Evolutionary conservation across 129 eudicot species (phyloP).

Genomic region (Flaveria ramosissima): DNA sequence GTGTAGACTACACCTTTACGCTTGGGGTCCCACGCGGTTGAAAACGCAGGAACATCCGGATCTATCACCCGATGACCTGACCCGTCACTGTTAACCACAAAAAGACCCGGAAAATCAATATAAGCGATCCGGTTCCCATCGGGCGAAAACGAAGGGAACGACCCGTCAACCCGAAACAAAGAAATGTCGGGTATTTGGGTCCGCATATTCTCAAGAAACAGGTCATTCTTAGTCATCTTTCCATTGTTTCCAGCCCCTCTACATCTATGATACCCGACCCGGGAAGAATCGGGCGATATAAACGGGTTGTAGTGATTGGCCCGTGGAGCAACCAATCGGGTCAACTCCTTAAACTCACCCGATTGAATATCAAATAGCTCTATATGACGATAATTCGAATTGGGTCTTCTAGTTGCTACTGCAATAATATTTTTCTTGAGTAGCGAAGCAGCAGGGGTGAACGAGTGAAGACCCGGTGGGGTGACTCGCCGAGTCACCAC

Average conservation of each 20-base stretch:
- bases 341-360: conserved; percentile 44
- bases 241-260: conserved; percentile 53
- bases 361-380: conserved; percentile 59
- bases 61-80: conserved; percentile 50
- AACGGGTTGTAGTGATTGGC: conserved; percentile 78
- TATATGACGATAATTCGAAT: conserved; percentile 69
- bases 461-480: conserved; percentile 86
- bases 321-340: conserved; percentile 55
- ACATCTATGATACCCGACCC: conserved; percentile 84
- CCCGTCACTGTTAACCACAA: conserved; percentile 69
- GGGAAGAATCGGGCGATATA: conserved; percentile 53
- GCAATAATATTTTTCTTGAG: conserved; percentile 55
- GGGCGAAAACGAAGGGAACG: conserved; percentile 84
- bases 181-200: conserved; percentile 49
- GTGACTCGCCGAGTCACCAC: conserved; percentile 76
- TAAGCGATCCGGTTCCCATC: conserved; percentile 67
- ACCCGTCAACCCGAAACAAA: conserved; percentile 70
- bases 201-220: conserved; percentile 61
- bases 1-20: conserved; percentile 78
- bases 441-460: conserved; percentile 74
- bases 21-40: conserved; percentile 73
- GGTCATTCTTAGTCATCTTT: conserved; percentile 19
- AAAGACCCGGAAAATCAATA: conserved; percentile 62
- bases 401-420: conserved; percentile 73
- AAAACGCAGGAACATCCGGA: conserved; percentile 40